Evolutionary conservation across 768 basidiomycete species (phyloP).

Genomic region (Kwoniella heveanensis): DNA sequence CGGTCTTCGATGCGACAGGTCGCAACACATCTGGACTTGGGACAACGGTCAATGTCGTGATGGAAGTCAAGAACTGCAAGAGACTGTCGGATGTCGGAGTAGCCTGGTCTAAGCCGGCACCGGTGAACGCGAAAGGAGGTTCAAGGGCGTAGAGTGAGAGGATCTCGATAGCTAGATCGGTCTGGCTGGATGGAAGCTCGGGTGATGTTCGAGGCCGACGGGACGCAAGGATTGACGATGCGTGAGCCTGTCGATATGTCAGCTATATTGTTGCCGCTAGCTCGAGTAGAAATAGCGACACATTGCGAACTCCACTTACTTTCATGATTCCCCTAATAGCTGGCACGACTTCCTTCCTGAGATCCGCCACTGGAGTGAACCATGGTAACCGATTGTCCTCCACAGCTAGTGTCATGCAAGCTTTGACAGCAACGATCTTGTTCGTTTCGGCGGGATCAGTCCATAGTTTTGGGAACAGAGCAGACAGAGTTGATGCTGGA

Average conservation of each 20-base stretch:
- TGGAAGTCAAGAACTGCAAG: conserved; percentile 12
- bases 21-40: conserved; percentile 31
- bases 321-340: conserved; percentile 30
- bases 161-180: conserved; percentile 28
- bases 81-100: conserved; percentile 17
- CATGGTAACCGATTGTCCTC: conserved; percentile 62
- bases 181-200: conserved; percentile 22
- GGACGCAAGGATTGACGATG: not conserved
- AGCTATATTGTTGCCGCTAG: not conserved
- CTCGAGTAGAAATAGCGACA: not conserved
- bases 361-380: conserved; percentile 13
- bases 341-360: conserved; percentile 17
- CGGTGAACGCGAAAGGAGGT: conserved; percentile 27
- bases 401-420: conserved; percentile 67
- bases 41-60: conserved; percentile 27
- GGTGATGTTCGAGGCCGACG: conserved; percentile 8
- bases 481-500: conserved; percentile 65
- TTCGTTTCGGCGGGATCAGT: conserved; percentile 77
- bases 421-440: conserved; percentile 75
- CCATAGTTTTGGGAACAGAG: conserved; percentile 67
- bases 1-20: conserved; percentile 20
- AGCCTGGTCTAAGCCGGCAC: not conserved
- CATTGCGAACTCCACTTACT: conserved; percentile 22
- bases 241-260: conserved; percentile 10
- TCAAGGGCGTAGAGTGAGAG: conserved; percentile 31